Percentiles rank a stretch among this genome's conserved stretches.
Evolutionary conservation across 345 rosid species (phyloP).

Genomic region (Salix suchowensis): DNA sequence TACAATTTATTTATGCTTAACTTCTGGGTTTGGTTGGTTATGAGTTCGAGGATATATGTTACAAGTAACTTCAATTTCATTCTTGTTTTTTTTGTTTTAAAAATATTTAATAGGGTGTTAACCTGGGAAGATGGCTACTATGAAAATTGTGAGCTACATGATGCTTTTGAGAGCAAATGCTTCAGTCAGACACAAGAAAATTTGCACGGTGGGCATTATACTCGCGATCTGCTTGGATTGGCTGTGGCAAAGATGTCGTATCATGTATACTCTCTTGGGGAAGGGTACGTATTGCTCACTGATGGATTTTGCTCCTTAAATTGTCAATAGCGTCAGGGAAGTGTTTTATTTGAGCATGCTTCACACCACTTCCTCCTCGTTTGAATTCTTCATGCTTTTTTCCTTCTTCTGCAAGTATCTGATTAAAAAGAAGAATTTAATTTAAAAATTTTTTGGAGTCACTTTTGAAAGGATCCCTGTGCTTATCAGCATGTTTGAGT

Average conservation of each 20-base stretch:
- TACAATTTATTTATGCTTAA: background rate
- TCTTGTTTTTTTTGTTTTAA: background rate
- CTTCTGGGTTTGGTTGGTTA: background rate
- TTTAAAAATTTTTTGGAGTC: background rate
- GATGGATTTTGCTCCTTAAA: background rate
- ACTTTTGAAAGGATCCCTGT: background rate
- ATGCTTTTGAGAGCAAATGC: conserved; percentile 37
- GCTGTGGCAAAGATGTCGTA: conserved; percentile 89
- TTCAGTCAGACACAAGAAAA: conserved; percentile 35
- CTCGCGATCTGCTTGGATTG: conserved; percentile 57
- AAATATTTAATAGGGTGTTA: conserved; percentile 50
- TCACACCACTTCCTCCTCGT: background rate
- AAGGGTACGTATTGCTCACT: conserved; percentile 57
- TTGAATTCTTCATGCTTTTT: background rate
- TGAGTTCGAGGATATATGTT: background rate
- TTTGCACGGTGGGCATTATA: conserved; percentile 32
- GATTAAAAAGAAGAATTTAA: background rate
- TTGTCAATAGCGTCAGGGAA: background rate
- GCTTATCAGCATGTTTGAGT: background rate
- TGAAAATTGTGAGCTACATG: conserved; percentile 41
- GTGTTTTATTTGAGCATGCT: background rate
- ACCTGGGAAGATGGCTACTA: conserved; percentile 88
- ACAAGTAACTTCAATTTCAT: background rate
- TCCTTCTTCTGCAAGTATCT: background rate
- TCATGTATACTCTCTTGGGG: conserved; percentile 79